Base-by-base conservation (phyloP, 2,329 filamentous ascomycete species). In the Fusarium sp. region DNA sequence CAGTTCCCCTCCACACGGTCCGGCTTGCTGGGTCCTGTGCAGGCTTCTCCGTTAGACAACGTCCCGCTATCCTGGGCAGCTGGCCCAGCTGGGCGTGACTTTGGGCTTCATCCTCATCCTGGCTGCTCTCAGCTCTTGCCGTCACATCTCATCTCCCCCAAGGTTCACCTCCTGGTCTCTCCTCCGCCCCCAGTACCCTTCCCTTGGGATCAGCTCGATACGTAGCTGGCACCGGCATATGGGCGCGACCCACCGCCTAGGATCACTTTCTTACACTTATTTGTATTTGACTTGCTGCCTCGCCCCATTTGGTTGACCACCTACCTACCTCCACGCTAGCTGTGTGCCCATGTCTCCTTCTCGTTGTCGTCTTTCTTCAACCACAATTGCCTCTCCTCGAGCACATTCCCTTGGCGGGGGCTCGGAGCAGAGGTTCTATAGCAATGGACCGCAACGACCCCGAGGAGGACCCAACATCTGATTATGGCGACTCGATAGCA, bases 401-500 rank as follows among this genome's bases (percentile, higher is more conserved):
- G 57, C 16, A 58, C 57, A 58, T 57, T 50, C 54, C 31, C 36
- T 54, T 55, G 41, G 50, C 34, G 41, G 36, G 43, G 31, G 47
- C 60, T 56, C 44, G 54, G 44, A 36, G 39, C 57, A 60, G 41
- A 70, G 43, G 40, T 48, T 53, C 55, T 43, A 34, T 41, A 62
- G 60, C 53, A 37, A 78, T 77, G 74, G 70, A 75, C 28, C 71
- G 48, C 16, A 69, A 71, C 37, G 64, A 70, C 43, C 56, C 69
- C 7, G 76, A 78, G 23, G 75, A 79, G 31, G 76, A 78, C 52
- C 72, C 75, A 65, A 80, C 79, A 15, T 84, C 82, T 18, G 82
- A 83, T 67, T 84, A 83, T 59, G 78, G 72, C 40, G 79, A 76
- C 13, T 83, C 81, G 8, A 52, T 79, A 43, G 71, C 73, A 23